phyloP scores from a whole-genome alignment of 805 yeast genomes.

The Lachancea dasiensis region DNA sequence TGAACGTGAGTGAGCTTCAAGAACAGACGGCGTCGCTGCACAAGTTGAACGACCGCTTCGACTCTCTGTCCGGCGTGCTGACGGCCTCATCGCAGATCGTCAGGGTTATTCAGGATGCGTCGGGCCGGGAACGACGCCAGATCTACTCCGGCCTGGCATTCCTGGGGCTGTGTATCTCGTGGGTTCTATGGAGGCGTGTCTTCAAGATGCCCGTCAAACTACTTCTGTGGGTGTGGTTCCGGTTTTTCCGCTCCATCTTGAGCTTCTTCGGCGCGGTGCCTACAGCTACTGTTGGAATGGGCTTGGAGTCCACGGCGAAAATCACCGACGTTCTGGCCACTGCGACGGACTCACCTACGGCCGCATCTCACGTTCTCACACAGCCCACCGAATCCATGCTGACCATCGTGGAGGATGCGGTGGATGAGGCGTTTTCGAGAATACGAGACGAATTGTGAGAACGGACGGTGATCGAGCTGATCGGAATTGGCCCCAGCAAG shows the following conservation, averaged over 20 bases:
- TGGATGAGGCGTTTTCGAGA: conserved; percentile 8
- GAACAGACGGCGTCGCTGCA: conserved; percentile 29
- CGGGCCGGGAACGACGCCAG: conserved; percentile 31
- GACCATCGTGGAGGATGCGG: conserved; percentile 7
- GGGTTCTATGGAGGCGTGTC: conserved; percentile 34
- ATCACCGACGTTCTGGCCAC: not conserved
- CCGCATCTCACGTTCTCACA: not conserved
- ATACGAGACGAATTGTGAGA: conserved; percentile 10
- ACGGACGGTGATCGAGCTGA: no score
- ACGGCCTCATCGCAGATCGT: conserved; percentile 28
- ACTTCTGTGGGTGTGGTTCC: conserved; percentile 29
- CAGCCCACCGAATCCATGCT: not conserved
- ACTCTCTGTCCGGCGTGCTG: conserved; percentile 26
- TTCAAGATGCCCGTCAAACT: conserved; percentile 30
- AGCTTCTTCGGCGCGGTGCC: conserved; percentile 23
- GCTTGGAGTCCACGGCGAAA: not conserved
- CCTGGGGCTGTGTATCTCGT: conserved; percentile 23
- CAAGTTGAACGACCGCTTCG: conserved; percentile 29
- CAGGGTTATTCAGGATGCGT: conserved; percentile 27
- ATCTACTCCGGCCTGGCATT: conserved; percentile 30
- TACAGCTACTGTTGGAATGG: conserved; percentile 1
- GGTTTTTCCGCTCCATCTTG: conserved; percentile 34
- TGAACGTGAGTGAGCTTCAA: conserved; percentile 30
- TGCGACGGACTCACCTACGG: not conserved
- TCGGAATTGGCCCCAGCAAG: not conserved